Conservation (phyloP, 202 grass and related monocot species). For the Zoysia matrella region DNA sequence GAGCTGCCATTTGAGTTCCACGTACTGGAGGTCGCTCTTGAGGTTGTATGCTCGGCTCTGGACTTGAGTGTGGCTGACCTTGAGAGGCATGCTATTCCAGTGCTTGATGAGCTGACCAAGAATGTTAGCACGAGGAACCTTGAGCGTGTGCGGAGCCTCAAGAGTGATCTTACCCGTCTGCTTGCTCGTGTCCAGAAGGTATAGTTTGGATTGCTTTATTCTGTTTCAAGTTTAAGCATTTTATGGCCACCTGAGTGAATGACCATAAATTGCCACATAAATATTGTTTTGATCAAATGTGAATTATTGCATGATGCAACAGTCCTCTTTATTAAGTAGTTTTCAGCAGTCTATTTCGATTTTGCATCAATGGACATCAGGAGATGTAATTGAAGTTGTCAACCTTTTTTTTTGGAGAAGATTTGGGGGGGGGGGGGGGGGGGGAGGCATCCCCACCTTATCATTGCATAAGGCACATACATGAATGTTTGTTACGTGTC, state of each 20-base stretch:
- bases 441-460: too few species aligned
- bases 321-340: neutral
- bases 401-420: too few species aligned
- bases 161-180: constrained; percentile 82
- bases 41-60: constrained; percentile 69
- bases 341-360: neutral
- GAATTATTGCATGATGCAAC: neutral
- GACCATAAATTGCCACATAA: constrained; percentile 1
- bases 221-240: neutral
- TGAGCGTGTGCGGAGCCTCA: constrained; percentile 84
- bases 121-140: constrained; percentile 97
- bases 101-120: constrained; percentile 87
- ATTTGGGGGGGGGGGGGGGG: too few species aligned
- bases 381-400: too few species aligned
- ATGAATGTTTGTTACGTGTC: too few species aligned
- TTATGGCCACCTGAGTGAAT: neutral
- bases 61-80: constrained; percentile 70
- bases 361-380: neutral
- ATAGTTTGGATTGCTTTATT: neutral
- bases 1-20: constrained; percentile 97
- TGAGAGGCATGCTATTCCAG: constrained; percentile 79
- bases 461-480: too few species aligned
- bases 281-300: neutral
- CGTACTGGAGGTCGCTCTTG: constrained; percentile 84
- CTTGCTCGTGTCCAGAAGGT: constrained; percentile 99